Percentiles rank a stretch among this genome's conserved stretches.
Evolutionary conservation across 2,329 filamentous ascomycete species (phyloP).

Genomic region (Botrytis porri): DNA sequence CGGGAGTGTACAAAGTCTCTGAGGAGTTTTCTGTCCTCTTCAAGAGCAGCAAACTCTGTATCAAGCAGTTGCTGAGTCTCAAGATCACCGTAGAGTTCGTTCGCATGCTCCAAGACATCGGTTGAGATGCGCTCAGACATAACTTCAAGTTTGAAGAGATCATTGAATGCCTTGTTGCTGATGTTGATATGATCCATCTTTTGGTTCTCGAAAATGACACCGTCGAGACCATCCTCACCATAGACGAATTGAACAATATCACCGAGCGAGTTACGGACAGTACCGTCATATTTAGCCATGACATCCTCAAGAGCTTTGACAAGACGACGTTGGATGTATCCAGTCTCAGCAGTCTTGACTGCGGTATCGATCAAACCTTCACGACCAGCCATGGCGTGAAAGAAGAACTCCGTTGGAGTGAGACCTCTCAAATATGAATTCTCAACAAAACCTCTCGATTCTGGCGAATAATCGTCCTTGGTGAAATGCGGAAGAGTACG

Average conservation of each 20-base stretch:
- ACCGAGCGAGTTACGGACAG: conserved; percentile 92
- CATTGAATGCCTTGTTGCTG: conserved; percentile 73
- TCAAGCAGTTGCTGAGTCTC: conserved; percentile 84
- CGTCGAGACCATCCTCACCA: conserved; percentile 94
- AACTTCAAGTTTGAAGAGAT: conserved; percentile 81
- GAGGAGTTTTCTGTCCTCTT: conserved; percentile 70
- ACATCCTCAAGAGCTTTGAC: conserved; percentile 98
- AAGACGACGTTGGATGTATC: conserved; percentile 96
- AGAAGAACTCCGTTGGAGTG: conserved; percentile 96
- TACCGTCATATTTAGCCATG: conserved; percentile 96
- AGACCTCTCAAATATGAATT: conserved; percentile 97
- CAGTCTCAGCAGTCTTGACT: conserved; percentile 98
- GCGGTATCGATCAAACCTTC: conserved; percentile 99
- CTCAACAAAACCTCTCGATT: conserved; percentile 95
- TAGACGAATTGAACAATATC: conserved; percentile 98
- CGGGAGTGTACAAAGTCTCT: conserved; percentile 56
- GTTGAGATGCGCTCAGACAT: conserved; percentile 62
- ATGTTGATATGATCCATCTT: conserved; percentile 81
- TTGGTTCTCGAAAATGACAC: conserved; percentile 90
- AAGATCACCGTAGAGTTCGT: conserved; percentile 83
- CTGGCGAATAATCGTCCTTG: conserved; percentile 97
- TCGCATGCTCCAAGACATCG: conserved; percentile 79
- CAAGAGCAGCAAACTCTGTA: conserved; percentile 77
- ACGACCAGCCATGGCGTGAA: conserved; percentile 99
- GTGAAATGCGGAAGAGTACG: conserved; percentile 95